These are phyloP conservation scores for Pseudonectria buxi DNA, from an alignment of 2,329 filamentous ascomycete genomes.

Conservation along the genomic window DNA sequence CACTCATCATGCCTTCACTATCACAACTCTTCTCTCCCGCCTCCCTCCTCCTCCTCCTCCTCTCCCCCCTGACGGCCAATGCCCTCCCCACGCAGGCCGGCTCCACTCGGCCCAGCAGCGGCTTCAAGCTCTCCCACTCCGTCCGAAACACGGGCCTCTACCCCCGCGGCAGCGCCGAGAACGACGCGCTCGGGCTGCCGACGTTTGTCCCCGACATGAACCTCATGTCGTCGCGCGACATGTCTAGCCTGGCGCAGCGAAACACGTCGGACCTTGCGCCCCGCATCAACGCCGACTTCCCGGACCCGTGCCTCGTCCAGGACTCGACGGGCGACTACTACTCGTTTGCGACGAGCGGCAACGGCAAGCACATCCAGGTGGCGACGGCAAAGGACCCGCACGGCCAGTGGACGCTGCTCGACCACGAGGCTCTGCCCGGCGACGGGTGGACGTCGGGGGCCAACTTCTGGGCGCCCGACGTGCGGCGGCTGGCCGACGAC, in stretches of 20 bases:
- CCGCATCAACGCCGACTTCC: conserved; percentile 36
- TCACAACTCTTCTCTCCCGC: not conserved
- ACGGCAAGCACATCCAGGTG: conserved; percentile 45
- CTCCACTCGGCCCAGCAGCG: not conserved
- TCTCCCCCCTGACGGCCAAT: not conserved
- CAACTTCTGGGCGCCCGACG: conserved; percentile 57
- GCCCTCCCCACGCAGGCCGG: not conserved
- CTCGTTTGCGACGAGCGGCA: conserved; percentile 49
- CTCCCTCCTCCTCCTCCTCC: conserved; percentile 1
- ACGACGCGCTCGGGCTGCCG: too few species aligned
- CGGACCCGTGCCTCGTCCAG: conserved; percentile 47
- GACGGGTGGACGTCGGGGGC: conserved; percentile 47
- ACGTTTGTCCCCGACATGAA: too few species aligned
- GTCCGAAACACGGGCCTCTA: too few species aligned
- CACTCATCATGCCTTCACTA: conserved; percentile 1
- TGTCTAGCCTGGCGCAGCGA: not conserved
- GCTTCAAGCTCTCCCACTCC: too few species aligned
- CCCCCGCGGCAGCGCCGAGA: too few species aligned
- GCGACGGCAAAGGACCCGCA: conserved; percentile 43
- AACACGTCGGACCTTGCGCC: not conserved
- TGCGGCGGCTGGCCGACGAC: conserved; percentile 41
- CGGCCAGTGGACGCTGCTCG: conserved; percentile 40
- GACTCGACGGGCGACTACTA: conserved; percentile 44
- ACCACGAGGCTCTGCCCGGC: conserved; percentile 48
- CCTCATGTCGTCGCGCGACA: not conserved